Base-by-base conservation (phyloP, 129 eudicot species). In the Tagetes patula region DNA sequence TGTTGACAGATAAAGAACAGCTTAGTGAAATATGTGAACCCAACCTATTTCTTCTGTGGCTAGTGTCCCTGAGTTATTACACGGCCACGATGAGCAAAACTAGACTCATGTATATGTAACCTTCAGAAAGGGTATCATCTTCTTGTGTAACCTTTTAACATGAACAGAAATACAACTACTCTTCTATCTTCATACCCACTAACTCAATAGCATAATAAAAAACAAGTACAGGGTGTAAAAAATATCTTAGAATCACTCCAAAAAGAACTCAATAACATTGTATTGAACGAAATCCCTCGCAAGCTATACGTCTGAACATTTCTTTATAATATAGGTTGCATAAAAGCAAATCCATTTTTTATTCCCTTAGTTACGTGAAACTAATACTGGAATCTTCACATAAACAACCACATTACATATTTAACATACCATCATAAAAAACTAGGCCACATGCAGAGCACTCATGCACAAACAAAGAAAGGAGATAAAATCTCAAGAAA, bases 391-490 rank as follows among this genome's bases (percentile, higher is more conserved):
- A 52, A 45, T 55, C 50, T 59, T 60, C 69, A 41, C 1, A 46
- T 59, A 48, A 67, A 72, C 70, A 67, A 75, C 62, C 55, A 42
- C 47, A 65, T 70, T 66, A 55, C 56, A 56, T 58, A 70, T 77
- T 72, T 37, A 27, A 39, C 40, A 64, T 55, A 73, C 74, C 77
- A 58, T 31, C 59, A 66, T 46, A 52, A 52, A 79, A 9, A 66
- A 50, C 75, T 59, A 75, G 50, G 75, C 53, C 48, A 71, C 72
- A 74, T 70, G 67, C 65, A 84, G 48, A 37, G 64, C 61, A 60
- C 48, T 67, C 73, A 67, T 53, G 83, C 58, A 74, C 47, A 72
- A 42, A 60, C 31, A 69, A 69, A 43, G 14, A 36, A 49, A 43
- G 55, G 9, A 47, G 43, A 43, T 70, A 27, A 41, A 77, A 69